Conservation (phyloP, 345 rosid genomes). For the Camelina laxa region DNA sequence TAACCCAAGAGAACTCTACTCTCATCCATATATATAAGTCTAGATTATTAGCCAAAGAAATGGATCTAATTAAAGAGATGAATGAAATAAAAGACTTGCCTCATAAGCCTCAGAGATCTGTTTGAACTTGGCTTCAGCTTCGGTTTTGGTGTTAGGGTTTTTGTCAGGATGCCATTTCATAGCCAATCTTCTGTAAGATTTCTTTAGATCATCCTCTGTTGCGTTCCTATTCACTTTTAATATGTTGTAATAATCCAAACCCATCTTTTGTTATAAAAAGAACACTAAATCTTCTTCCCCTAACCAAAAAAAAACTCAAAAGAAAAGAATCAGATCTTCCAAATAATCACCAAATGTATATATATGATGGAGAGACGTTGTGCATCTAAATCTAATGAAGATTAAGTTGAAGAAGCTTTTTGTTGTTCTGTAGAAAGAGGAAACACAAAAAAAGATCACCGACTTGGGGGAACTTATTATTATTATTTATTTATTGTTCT, state of each 20-base stretch:
- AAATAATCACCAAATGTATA: neutral
- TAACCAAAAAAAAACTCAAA: constrained; percentile 11
- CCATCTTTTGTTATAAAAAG: constrained; percentile 51
- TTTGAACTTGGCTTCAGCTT: constrained; percentile 95
- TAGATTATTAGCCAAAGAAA: neutral
- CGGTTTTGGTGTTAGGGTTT: constrained; percentile 77
- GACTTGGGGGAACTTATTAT: neutral
- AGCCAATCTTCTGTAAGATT: constrained; percentile 82
- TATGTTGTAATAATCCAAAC: constrained; percentile 79
- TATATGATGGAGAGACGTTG: neutral
- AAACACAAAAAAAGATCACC: constrained; percentile 20
- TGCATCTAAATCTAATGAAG: neutral
- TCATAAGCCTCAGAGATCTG: constrained; percentile 97
- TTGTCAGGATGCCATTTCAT: constrained; percentile 99
- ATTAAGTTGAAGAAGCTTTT: neutral
- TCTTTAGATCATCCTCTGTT: constrained; percentile 91
- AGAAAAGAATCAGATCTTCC: constrained; percentile 26
- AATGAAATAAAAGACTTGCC: constrained; percentile 42
- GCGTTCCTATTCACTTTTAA: constrained; percentile 79
- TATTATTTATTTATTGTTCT: neutral
- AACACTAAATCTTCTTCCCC: no score
- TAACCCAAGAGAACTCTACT: constrained; percentile 28
- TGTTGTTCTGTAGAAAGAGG: constrained; percentile 19
- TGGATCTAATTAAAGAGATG: constrained; percentile 17
- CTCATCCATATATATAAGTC: neutral